Base-by-base conservation (phyloP, 2,329 filamentous ascomycete species). In the Aschersonia sp. region DNA sequence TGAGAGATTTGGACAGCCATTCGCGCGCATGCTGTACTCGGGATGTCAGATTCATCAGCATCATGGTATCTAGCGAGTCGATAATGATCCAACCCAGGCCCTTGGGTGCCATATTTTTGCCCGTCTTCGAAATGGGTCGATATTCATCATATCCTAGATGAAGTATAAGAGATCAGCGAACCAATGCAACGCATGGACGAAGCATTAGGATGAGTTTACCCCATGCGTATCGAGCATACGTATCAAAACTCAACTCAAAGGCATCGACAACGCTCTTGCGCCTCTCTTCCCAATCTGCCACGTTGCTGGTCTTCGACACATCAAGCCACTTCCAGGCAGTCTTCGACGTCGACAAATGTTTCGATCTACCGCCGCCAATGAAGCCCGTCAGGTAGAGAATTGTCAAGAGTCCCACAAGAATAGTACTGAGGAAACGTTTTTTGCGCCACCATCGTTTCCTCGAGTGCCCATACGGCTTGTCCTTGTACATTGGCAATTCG, bases 41-140 rank as follows among this genome's bases (percentile, higher is more conserved):
- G 32, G 80, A 84, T 11, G 90, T 97, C 53, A 95, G 73, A 63
- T 97, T 97, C 92, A 98, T 98, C 51, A 98, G 72, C 69, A 98
- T 98, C 74, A 97, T 77, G 1, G 92, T 98, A 64, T 98, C 92
- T 52, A 98, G 71, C 10, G 90, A 81, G 67, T 98, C 92, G 49
- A 98, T 83, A 52, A 98, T 95, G 58, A 97, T 97, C 92, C 94
- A 98, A 32, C 92, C 92, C 66, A 98, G 74, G 30, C 90, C 92
- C 52, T 87, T 81, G 4, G 83, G 75, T 6, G 87, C 81, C 90
- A 98, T 97, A 57, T 92, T 81, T 46, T 72, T 73, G 45, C 87
- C 86, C 14, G 69, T 79, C 62, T 92, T 92, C 5, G 84, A 80
- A 31, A 90, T 67, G 1, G 92, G 92, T 56, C 87, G 80, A 62